Conservation (phyloP, 2,329 filamentous ascomycete genomes). For the Cladosporium oxysporum region DNA sequence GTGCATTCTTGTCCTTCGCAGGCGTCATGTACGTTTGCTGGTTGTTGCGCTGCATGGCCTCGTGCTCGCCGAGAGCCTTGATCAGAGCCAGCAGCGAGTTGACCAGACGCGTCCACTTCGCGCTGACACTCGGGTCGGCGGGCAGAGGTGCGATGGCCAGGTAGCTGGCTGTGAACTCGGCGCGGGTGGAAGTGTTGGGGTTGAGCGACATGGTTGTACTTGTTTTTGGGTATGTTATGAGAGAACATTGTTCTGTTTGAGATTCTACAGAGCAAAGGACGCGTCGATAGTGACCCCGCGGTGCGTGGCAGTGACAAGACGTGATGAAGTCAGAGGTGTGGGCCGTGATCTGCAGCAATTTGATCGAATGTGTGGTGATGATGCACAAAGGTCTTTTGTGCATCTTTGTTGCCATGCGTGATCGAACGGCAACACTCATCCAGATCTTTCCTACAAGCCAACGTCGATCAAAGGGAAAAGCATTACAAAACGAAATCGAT, state of each 20-base stretch:
- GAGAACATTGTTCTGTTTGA: neutral
- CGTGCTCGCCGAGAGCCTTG: constrained; percentile 34
- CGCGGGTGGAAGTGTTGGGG: constrained; percentile 33
- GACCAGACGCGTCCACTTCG: constrained; percentile 28
- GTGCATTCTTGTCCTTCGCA: constrained; percentile 38
- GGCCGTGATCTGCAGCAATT: neutral
- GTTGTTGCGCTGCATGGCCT: constrained; percentile 38
- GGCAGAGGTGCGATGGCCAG: constrained; percentile 24
- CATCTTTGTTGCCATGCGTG: neutral
- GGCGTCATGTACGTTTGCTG: constrained; percentile 40
- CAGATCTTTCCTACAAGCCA: neutral
- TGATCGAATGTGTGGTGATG: neutral
- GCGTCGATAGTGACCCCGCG: neutral
- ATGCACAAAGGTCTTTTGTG: neutral
- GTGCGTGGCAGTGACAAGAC: neutral
- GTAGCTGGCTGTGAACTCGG: constrained; percentile 31
- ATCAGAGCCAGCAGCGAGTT: constrained; percentile 27
- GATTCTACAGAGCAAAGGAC: neutral
- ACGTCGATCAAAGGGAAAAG: neutral
- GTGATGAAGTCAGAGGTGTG: neutral
- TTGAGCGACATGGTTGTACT: constrained; percentile 23
- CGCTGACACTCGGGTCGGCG: constrained; percentile 22
- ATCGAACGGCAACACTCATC: neutral
- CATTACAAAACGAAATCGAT: neutral
- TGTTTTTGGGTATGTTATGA: neutral